A percentile compares a stretch with the other conserved stretches of the same genome.
phyloP scores from a whole-genome alignment of 768 basidiomycete species.

The Mycena galopus region DNA sequence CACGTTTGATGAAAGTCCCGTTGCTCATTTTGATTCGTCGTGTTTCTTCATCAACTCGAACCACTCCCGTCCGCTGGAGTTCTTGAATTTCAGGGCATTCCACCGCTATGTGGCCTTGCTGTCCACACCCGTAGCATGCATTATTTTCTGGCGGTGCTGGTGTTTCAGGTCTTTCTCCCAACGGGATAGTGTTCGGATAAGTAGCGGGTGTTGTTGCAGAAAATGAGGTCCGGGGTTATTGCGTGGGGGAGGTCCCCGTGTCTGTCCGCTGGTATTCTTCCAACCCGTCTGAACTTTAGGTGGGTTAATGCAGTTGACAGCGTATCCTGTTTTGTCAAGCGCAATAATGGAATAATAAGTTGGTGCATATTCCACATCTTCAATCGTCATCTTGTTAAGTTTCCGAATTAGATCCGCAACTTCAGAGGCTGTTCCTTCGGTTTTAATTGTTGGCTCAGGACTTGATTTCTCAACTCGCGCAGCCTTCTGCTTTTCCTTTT shows the following conservation, averaged over 20 bases:
- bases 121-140: neutral
- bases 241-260: neutral
- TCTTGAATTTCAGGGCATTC: neutral
- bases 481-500: slow-evolving; percentile 6
- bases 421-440: slow-evolving; percentile 5
- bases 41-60: neutral
- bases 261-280: neutral
- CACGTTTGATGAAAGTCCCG: neutral
- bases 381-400: slow-evolving; percentile 27
- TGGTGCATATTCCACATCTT: slow-evolving; percentile 31
- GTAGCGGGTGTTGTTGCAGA: neutral
- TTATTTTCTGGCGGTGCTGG: neutral
- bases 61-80: neutral
- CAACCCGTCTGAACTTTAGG: too few relatives aligned
- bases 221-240: neutral
- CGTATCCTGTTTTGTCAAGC: too few relatives aligned
- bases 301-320: too few relatives aligned
- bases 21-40: neutral
- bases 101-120: neutral
- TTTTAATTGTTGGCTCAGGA: neutral
- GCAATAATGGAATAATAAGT: slow-evolving; percentile 14
- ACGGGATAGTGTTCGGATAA: slow-evolving; percentile 13
- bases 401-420: slow-evolving; percentile 25
- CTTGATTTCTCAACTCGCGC: neutral
- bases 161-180: neutral